These are phyloP conservation scores for Macrolepiota fuliginosa DNA, from an alignment of 768 basidiomycete genomes.

Conservation along the genomic window DNA sequence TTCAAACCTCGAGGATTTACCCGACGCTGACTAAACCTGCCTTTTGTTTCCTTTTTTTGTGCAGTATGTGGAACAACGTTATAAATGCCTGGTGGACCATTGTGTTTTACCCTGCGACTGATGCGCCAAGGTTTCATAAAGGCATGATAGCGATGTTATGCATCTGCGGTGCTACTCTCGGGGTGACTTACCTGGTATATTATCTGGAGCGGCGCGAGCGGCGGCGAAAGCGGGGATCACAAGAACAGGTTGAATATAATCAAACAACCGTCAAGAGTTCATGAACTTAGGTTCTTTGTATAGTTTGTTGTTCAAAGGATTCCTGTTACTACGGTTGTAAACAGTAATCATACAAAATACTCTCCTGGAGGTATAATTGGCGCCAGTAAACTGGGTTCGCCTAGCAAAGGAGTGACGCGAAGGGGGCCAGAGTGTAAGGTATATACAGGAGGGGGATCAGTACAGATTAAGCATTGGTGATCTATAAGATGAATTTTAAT, in stretches of 20 bases:
- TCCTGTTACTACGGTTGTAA: background rate
- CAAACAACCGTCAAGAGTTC: background rate
- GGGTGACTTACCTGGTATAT: slow-evolving; percentile 55
- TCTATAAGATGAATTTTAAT: background rate
- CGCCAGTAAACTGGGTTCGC: slow-evolving; percentile 13
- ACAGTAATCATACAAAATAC: slow-evolving; percentile 3
- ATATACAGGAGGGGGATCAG: background rate
- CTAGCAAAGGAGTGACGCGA: slow-evolving; percentile 1
- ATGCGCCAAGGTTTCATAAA: slow-evolving; percentile 64
- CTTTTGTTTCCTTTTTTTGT: background rate
- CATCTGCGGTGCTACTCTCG: slow-evolving; percentile 52
- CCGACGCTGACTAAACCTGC: background rate
- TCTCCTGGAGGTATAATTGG: slow-evolving; percentile 5
- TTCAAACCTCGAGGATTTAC: background rate
- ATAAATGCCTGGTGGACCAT: slow-evolving; percentile 71
- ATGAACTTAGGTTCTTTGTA: background rate
- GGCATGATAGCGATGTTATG: slow-evolving; percentile 72
- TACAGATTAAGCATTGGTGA: slow-evolving; percentile 2
- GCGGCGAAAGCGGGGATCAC: slow-evolving; percentile 1
- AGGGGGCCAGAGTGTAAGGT: background rate
- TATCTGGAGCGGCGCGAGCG: slow-evolving; percentile 43
- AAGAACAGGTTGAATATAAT: background rate
- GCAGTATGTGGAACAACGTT: slow-evolving; percentile 68
- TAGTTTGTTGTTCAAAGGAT: background rate
- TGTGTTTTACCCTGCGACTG: slow-evolving; percentile 71